These are phyloP conservation scores for Pythium periplocum DNA, from an alignment of 352 stramenopile species.

Conservation along the genomic window DNA sequence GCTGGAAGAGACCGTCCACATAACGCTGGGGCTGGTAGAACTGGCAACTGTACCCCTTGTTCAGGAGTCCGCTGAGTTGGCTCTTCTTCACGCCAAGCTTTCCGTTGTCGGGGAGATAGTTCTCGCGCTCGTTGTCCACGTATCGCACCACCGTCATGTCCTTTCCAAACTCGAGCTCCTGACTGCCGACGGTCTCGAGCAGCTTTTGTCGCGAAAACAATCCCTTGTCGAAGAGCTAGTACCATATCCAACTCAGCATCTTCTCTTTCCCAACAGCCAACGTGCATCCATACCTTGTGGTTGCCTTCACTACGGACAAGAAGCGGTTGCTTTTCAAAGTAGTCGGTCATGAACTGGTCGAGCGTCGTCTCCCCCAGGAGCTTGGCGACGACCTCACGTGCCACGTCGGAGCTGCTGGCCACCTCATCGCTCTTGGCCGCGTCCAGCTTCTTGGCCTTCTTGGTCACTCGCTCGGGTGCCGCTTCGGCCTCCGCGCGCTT, in stretches of 20 bases:
- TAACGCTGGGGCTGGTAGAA: conserved; percentile 88
- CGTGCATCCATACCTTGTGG: conserved; percentile 20
- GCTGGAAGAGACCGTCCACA: conserved; percentile 56
- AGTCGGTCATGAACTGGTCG: conserved; percentile 50
- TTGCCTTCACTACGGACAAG: conserved; percentile 48
- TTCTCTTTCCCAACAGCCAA: background rate
- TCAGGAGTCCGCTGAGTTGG: conserved; percentile 54
- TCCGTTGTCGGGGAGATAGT: conserved; percentile 31
- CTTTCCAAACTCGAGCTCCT: conserved; percentile 49
- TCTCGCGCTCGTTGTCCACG: conserved; percentile 53
- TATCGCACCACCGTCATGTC: conserved; percentile 80
- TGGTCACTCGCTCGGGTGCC: conserved; percentile 11
- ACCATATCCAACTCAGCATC: background rate
- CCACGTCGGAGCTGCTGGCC: background rate
- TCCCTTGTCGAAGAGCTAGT: conserved; percentile 38
- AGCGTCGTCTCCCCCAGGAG: conserved; percentile 65
- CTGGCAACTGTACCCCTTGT: conserved; percentile 77
- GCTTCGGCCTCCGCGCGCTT: conserved; percentile 17
- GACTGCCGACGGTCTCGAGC: conserved; percentile 51
- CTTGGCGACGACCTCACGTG: conserved; percentile 23
- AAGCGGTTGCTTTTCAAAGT: conserved; percentile 87
- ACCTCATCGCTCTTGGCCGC: too few species aligned
- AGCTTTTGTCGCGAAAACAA: conserved; percentile 71
- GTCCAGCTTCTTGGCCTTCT: conserved; percentile 31
- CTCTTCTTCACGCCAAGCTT: conserved; percentile 29